These are phyloP conservation scores for Agaricus subrufescens DNA, from an alignment of 768 basidiomycete species.

Conservation along the genomic window DNA sequence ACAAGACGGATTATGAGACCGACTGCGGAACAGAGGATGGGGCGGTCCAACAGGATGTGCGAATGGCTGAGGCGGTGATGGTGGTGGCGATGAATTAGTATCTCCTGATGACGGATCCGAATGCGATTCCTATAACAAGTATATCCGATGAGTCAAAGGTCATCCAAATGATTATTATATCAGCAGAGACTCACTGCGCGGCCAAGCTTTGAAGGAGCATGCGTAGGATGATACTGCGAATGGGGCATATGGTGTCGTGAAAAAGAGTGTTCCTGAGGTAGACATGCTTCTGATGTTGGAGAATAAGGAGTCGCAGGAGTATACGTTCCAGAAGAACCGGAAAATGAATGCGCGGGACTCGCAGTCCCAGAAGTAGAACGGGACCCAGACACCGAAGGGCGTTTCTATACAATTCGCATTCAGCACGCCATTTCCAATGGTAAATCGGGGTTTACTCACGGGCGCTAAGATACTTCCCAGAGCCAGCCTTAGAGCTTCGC, in stretches of 20 bases:
- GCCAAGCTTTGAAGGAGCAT: constrained; percentile 32
- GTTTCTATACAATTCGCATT: constrained; percentile 35
- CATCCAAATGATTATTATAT: constrained; percentile 1
- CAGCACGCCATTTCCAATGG: constrained; percentile 12
- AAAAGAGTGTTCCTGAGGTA: constrained; percentile 24
- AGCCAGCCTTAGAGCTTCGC: constrained; percentile 48
- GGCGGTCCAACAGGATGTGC: neutral
- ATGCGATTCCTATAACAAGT: constrained; percentile 6
- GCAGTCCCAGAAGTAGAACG: constrained; percentile 48
- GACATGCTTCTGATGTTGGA: constrained; percentile 18
- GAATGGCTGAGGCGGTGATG: neutral
- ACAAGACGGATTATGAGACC: neutral
- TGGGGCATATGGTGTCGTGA: constrained; percentile 17
- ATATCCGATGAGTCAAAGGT: neutral
- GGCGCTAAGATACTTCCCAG: constrained; percentile 59
- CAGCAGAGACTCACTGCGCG: constrained; percentile 24
- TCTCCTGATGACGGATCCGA: constrained; percentile 9
- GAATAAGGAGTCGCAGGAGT: constrained; percentile 25
- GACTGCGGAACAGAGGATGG: constrained; percentile 7
- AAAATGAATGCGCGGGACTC: constrained; percentile 37
- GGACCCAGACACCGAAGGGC: constrained; percentile 37
- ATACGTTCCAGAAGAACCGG: constrained; percentile 23
- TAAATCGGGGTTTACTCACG: constrained; percentile 31
- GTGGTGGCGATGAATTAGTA: neutral
- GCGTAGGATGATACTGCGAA: constrained; percentile 20